Conservation (phyloP, 495 filamentous ascomycete species). For the Aspergillus sclerotioniger region DNA sequence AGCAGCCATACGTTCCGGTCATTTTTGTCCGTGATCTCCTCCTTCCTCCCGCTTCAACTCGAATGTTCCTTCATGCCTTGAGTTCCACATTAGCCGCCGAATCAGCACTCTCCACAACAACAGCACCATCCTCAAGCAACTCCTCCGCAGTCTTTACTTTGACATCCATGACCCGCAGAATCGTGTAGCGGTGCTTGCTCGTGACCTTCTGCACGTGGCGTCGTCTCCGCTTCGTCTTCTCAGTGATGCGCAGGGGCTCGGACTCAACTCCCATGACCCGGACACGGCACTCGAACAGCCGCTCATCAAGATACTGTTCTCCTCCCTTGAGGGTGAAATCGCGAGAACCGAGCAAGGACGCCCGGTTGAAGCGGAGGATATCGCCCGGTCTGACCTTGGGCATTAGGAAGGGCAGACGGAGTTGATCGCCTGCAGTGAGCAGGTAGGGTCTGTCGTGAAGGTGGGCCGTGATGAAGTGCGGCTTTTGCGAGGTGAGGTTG, state of each 20-base stretch:
- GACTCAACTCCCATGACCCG: conserved; percentile 81
- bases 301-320: conserved; percentile 71
- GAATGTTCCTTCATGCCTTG: background rate
- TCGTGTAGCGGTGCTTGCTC: conserved; percentile 88
- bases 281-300: conserved; percentile 79
- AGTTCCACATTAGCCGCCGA: conserved; percentile 25
- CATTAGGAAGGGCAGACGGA: conserved; percentile 96
- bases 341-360: conserved; percentile 72
- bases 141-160: conserved; percentile 63
- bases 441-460: conserved; percentile 90
- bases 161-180: conserved; percentile 78
- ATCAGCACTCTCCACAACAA: conserved; percentile 35
- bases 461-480: conserved; percentile 83
- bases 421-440: conserved; percentile 75
- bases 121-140: conserved; percentile 44
- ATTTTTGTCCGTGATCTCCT: background rate
- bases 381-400: conserved; percentile 78
- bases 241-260: conserved; percentile 81
- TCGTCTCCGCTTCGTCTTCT: conserved; percentile 91
- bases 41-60: background rate
- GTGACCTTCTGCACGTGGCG: conserved; percentile 67
- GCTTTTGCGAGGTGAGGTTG: conserved; percentile 69
- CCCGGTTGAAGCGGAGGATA: conserved; percentile 80
- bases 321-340: conserved; percentile 83
- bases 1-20: background rate